Conservation (phyloP, 202 grass and related monocot genomes). For the Alloteropsis angusta region DNA sequence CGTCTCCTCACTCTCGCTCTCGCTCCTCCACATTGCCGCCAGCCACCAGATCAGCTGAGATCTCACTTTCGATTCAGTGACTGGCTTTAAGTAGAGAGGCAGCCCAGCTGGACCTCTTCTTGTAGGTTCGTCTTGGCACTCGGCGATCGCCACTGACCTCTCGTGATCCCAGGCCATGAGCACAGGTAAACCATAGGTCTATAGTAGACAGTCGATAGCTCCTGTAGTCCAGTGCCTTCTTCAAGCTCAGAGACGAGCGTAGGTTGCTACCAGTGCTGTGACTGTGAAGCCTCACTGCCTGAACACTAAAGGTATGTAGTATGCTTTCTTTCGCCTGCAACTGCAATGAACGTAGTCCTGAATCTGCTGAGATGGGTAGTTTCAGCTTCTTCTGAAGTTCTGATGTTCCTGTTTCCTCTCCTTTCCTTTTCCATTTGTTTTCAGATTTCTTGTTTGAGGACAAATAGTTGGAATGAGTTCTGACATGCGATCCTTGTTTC, state of each 20-base stretch:
- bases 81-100: constrained; percentile 62
- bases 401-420: background rate
- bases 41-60: constrained; percentile 41
- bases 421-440: background rate
- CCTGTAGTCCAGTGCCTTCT: background rate
- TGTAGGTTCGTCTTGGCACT: constrained; percentile 18
- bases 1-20: background rate
- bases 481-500: background rate
- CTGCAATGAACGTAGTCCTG: background rate
- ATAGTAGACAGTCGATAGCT: background rate
- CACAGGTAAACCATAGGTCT: background rate
- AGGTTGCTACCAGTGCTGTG: background rate
- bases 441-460: background rate
- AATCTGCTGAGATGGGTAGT: no score
- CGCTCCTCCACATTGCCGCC: constrained; percentile 29
- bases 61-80: constrained; percentile 43
- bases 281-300: background rate
- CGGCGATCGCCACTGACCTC: background rate
- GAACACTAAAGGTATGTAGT: constrained; percentile 4
- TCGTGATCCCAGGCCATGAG: background rate
- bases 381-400: background rate
- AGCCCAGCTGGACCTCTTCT: constrained; percentile 19
- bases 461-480: background rate
- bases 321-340: background rate
- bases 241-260: background rate